A percentile compares a stretch with the other conserved stretches of the same genome.
Evolutionary conservation across 2,329 filamentous ascomycete species (phyloP).

Genomic region (Paraphoma chrysanthemicola): DNA sequence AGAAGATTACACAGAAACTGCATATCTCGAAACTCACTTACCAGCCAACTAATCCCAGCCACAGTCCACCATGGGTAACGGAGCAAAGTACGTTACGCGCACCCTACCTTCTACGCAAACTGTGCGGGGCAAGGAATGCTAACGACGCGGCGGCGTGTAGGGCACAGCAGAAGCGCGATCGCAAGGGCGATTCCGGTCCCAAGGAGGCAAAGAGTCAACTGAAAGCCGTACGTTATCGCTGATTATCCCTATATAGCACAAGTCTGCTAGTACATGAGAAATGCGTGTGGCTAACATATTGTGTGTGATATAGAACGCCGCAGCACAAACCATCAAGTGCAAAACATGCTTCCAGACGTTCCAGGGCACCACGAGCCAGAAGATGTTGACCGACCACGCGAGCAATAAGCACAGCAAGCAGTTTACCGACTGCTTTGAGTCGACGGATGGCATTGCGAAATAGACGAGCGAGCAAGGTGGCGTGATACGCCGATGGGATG

Average conservation of each 20-base stretch:
- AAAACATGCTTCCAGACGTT: conserved; percentile 79
- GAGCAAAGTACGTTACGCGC: conserved; percentile 40
- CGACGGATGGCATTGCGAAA: conserved; percentile 41
- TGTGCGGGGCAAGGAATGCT: conserved; percentile 14
- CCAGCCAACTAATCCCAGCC: conserved; percentile 22
- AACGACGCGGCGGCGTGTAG: conserved; percentile 22
- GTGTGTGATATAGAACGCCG: conserved; percentile 65
- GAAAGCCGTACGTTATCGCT: conserved; percentile 41
- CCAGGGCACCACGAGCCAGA: conserved; percentile 76
- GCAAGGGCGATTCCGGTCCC: conserved; percentile 38
- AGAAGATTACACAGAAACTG: conserved; percentile 5
- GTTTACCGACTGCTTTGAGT: conserved; percentile 71
- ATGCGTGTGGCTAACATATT: conserved; percentile 3
- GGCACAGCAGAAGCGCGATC: conserved; percentile 49
- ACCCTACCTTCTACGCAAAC: not conserved
- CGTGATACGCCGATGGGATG: not conserved
- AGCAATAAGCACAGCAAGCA: conserved; percentile 79
- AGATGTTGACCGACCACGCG: conserved; percentile 75
- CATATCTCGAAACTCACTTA: conserved; percentile 8
- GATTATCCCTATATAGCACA: too few relatives aligned
- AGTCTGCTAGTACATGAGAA: not conserved
- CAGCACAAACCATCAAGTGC: conserved; percentile 80
- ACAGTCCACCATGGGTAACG: conserved; percentile 44
- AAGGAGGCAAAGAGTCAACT: conserved; percentile 46
- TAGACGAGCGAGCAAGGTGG: conserved; percentile 11